These are phyloP conservation scores for Myrica gale DNA, from an alignment of 306 rosid genomes.

Conservation along the genomic window DNA sequence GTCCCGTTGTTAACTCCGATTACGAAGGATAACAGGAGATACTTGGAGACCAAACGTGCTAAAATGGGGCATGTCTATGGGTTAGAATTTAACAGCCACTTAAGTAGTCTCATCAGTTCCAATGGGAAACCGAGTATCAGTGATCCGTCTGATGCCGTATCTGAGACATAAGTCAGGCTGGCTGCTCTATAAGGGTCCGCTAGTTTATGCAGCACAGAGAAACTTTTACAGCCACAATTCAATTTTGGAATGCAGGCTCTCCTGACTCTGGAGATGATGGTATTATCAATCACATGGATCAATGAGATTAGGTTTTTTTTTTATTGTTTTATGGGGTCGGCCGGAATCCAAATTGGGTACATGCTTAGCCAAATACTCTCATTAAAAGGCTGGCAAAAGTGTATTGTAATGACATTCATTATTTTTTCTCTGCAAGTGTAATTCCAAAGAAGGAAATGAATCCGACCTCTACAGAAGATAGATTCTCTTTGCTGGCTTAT, in stretches of 20 bases:
- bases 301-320: slow-evolving; percentile 21
- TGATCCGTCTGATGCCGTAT: slow-evolving; percentile 30
- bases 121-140: slow-evolving; percentile 34
- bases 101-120: slow-evolving; percentile 35
- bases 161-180: slow-evolving; percentile 23
- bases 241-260: not conserved
- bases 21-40: slow-evolving; percentile 70
- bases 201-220: slow-evolving; percentile 5
- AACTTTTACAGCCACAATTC: not conserved
- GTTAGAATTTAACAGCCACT: slow-evolving; percentile 33
- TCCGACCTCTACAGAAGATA: not conserved
- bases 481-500: not conserved
- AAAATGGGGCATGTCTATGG: slow-evolving; percentile 78
- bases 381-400: slow-evolving; percentile 1
- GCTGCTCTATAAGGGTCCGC: slow-evolving; percentile 1
- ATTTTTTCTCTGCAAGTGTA: not conserved
- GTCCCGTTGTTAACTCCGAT: slow-evolving; percentile 68
- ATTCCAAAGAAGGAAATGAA: not conserved
- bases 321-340: not conserved
- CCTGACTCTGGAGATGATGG: not conserved
- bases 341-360: not conserved
- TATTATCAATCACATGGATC: slow-evolving; percentile 16
- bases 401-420: slow-evolving; percentile 14
- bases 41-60: slow-evolving; percentile 67
- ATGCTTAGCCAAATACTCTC: not conserved